Evolutionary conservation across 2,329 filamentous ascomycete genomes (phyloP).

Genomic region (Stagonosporopsis vannaccii): DNA sequence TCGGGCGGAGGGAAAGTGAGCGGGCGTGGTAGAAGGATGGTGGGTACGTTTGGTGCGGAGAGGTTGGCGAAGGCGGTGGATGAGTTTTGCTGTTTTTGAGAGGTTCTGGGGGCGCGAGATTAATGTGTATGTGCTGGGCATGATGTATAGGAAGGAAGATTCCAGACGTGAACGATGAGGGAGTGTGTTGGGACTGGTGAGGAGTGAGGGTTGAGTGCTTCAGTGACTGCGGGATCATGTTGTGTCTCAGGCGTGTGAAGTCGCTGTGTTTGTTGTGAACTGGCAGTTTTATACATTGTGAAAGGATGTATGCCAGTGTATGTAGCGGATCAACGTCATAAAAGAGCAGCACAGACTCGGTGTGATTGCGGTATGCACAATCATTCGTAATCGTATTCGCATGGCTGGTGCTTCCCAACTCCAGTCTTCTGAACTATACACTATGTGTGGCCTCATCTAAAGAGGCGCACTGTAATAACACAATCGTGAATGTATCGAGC

Average conservation of each 20-base stretch:
- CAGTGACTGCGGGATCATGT: constrained; percentile 13
- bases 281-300: not conserved
- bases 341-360: not conserved
- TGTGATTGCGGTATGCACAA: constrained; percentile 15
- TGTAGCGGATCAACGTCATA: not conserved
- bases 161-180: not conserved
- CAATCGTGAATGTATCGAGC: constrained; percentile 26
- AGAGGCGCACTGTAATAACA: constrained; percentile 26
- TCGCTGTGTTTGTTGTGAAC: constrained; percentile 24
- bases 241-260: constrained; percentile 5
- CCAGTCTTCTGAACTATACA: constrained; percentile 25
- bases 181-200: too few species aligned
- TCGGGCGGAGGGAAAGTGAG: not conserved
- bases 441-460: constrained; percentile 26
- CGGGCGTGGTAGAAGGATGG: not conserved
- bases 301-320: not conserved
- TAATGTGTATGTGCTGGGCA: not conserved
- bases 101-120: not conserved
- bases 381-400: constrained; percentile 8
- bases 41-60: constrained; percentile 14
- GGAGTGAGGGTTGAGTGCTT: not conserved
- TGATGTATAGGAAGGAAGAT: not conserved
- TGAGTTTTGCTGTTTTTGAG: constrained; percentile 18
- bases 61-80: constrained; percentile 21
- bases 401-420: constrained; percentile 4